These are phyloP conservation scores for Naematelia encephala DNA, from an alignment of 768 basidiomycete species.

Conservation along the genomic window DNA sequence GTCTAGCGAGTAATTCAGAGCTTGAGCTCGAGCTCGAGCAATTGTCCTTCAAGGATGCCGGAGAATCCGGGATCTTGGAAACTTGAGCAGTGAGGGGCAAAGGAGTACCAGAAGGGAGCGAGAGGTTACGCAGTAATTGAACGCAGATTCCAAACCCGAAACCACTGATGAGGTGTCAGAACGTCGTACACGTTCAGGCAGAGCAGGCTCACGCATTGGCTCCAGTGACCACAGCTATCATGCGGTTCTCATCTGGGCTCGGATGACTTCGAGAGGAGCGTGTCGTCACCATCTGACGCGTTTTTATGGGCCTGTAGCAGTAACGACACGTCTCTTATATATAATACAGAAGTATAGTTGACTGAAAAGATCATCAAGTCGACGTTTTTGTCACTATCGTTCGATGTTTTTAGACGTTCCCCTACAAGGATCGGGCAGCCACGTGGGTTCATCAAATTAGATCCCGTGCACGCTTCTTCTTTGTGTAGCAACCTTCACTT, in stretches of 20 bases:
- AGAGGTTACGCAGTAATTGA: conserved; percentile 45
- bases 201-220: conserved; percentile 45
- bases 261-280: conserved; percentile 4
- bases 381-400: too few species aligned
- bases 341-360: too few species aligned
- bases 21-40: conserved; percentile 8
- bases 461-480: conserved; percentile 1
- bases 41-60: not conserved
- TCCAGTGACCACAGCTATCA: conserved; percentile 49
- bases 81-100: conserved; percentile 23
- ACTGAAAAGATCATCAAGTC: not conserved
- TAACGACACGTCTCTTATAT: too few species aligned
- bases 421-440: not conserved
- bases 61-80: conserved; percentile 23
- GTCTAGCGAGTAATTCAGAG: not conserved
- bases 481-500: too few species aligned
- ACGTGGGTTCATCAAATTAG: not conserved
- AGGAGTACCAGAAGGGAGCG: conserved; percentile 22
- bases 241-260: conserved; percentile 28
- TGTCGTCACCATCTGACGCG: conserved; percentile 32
- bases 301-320: too few species aligned
- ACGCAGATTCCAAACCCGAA: conserved; percentile 48
- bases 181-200: not conserved
- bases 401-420: not conserved
- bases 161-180: conserved; percentile 33